phyloP scores from a whole-genome alignment of 2,329 filamentous ascomycete species.

The Neonectria faginata region DNA sequence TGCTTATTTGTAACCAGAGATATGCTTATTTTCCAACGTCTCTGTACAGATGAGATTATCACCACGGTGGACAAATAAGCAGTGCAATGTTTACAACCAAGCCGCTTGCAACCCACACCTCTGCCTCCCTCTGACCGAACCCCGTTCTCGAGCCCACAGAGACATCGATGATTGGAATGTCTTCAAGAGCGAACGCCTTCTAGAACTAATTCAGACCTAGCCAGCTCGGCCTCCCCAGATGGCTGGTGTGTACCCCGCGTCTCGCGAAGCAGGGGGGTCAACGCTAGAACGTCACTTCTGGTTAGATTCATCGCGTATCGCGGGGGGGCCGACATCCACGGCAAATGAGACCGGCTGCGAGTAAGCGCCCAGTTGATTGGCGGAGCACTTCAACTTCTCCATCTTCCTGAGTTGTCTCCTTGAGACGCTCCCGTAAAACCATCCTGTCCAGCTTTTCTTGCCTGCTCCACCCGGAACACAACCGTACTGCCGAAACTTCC shows the following conservation, averaged over 20 bases:
- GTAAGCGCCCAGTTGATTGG: slow-evolving; percentile 19
- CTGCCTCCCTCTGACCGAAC: slow-evolving; percentile 1
- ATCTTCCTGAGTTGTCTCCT: background rate
- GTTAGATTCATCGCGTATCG: slow-evolving; percentile 28
- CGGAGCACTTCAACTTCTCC: background rate
- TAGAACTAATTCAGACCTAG: background rate
- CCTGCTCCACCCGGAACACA: slow-evolving; percentile 23
- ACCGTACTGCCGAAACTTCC: slow-evolving; percentile 8
- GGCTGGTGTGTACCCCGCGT: slow-evolving; percentile 13
- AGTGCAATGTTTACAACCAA: slow-evolving; percentile 3
- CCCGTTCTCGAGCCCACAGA: slow-evolving; percentile 4
- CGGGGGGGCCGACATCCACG: slow-evolving; percentile 19
- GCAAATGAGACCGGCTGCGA: slow-evolving; percentile 29
- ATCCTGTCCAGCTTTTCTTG: slow-evolving; percentile 3
- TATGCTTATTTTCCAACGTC: background rate
- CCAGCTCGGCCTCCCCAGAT: background rate
- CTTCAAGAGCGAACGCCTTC: background rate
- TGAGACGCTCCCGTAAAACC: slow-evolving; percentile 10
- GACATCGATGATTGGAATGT: slow-evolving; percentile 8
- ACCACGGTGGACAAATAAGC: background rate
- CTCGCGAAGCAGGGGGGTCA: slow-evolving; percentile 3
- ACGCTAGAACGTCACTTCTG: background rate
- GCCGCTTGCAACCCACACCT: slow-evolving; percentile 2
- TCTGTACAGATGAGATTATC: background rate
- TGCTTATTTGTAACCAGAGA: background rate